Evolutionary conservation across 129 eudicot species (phyloP), one percentile per base, ranked within the genome.

Genomic region (Apium graveolens): DNA sequence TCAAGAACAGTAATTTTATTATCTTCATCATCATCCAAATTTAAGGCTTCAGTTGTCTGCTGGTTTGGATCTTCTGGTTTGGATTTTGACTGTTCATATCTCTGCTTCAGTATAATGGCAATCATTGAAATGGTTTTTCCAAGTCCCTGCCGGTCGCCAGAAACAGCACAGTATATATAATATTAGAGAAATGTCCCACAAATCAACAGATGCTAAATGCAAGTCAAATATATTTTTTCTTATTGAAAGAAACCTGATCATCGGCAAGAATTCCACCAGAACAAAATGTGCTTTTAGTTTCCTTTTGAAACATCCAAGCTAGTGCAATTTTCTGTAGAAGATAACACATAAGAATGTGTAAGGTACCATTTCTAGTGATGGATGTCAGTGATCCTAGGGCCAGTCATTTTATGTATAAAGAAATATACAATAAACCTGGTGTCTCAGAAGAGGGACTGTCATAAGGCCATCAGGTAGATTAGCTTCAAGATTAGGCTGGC

Each of bases 211-310:
- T 72, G 51, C 34, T 45, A 43, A 74, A 27, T 43, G 31, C 31
- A n/a, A 74, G 18, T 16, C 26, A 14, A 43, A 17, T 5, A 26
- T 11, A 74, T 44, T 3, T 44, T 3, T 18, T 3, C 2, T 24
- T 51, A 51, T 51, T 21, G 2, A 35, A 69, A 17, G 10, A n/a
- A 24, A 91, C 97, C 97, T 95, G 99, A 79, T 92, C 99, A 85
- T 95, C 99, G 68, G 99, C 99, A 81, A 95, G 89, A 84, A 95
- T 88, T 55, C 97, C 97, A 81, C 99, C 99, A 78, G 86, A 78
- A 80, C 97, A 95, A 62, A 66, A 84, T 20, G 77, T 49, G 80
- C 90, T 87, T 73, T 51, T 74, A 41, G 88, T 80, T 90, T 95
- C 99, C 84, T 92, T 92, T 45, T 87, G 80, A 71, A 87, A 82